phyloP scores from a whole-genome alignment of 176 grass and related monocot species.

The Eragrostis nindensis region DNA sequence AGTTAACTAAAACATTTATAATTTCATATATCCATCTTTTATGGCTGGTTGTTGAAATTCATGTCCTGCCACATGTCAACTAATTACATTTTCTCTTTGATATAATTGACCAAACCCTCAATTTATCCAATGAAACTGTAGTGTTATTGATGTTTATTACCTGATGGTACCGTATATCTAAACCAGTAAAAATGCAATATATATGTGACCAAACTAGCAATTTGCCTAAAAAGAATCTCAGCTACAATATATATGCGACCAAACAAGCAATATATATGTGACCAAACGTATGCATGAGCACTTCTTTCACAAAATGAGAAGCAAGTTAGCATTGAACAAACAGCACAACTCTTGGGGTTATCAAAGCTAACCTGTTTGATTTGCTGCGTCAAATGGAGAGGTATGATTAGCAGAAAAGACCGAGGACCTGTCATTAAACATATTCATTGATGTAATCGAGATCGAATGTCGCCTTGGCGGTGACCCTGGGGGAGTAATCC shows the following conservation, averaged over 20 bases:
- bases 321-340: conserved; percentile 23
- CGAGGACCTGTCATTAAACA: conserved; percentile 79
- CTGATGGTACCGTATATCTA: conserved; percentile 11
- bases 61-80: not conserved
- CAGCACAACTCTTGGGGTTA: conserved; percentile 34
- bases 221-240: conserved; percentile 20
- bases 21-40: not conserved
- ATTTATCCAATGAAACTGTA: not conserved
- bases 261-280: conserved; percentile 2
- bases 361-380: conserved; percentile 73
- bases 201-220: not conserved
- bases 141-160: not conserved
- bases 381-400: conserved; percentile 78
- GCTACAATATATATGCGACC: not conserved
- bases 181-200: conserved; percentile 18
- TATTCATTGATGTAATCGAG: conserved; percentile 72
- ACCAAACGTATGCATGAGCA: not conserved
- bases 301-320: conserved; percentile 1
- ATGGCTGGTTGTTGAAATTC: not conserved
- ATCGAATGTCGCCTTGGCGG: conserved; percentile 91
- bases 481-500: conserved; percentile 75
- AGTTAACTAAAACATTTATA: not conserved
- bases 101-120: not conserved
- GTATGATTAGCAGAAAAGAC: conserved; percentile 62
- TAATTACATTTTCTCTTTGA: not conserved